Conservation (phyloP, 2,329 filamentous ascomycete species). For the Aspergillus hortae region DNA sequence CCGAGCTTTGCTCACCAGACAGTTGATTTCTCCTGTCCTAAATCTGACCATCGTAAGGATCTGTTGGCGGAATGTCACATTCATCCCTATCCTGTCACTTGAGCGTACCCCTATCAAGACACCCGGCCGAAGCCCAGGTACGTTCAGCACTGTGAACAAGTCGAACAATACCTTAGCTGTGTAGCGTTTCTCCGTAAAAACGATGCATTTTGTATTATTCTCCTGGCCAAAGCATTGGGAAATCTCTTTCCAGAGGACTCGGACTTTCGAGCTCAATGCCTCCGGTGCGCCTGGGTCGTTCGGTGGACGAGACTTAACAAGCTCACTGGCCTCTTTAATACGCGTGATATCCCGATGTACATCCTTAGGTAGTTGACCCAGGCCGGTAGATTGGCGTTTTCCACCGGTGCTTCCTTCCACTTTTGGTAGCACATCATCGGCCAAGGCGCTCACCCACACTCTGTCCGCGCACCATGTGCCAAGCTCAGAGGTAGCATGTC, state of each 20-base stretch:
- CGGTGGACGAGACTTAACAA: constrained; percentile 55
- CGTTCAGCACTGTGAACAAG: constrained; percentile 59
- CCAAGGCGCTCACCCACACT: constrained; percentile 70
- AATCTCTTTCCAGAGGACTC: constrained; percentile 60
- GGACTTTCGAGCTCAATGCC: constrained; percentile 69
- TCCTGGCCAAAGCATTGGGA: constrained; percentile 58
- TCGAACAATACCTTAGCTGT: constrained; percentile 71
- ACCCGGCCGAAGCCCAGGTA: constrained; percentile 58
- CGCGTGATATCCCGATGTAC: constrained; percentile 53
- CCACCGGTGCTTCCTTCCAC: constrained; percentile 51
- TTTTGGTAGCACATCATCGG: constrained; percentile 59
- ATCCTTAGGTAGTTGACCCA: constrained; percentile 24
- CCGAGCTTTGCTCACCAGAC: constrained; percentile 37
- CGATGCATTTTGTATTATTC: constrained; percentile 67
- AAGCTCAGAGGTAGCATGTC: constrained; percentile 60
- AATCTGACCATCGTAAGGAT: constrained; percentile 67
- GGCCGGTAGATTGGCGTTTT: constrained; percentile 1
- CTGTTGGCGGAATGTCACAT: constrained; percentile 69
- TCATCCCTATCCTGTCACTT: constrained; percentile 53
- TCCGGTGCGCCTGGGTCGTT: constrained; percentile 32
- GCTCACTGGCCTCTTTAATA: constrained; percentile 56
- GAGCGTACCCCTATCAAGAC: constrained; percentile 61
- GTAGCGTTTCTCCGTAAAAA: constrained; percentile 78
- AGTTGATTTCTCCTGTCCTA: constrained; percentile 56
- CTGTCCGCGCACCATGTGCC: constrained; percentile 83